phyloP scores from a whole-genome alignment of 2,329 filamentous ascomycete genomes.

The Neonectria faginata region DNA sequence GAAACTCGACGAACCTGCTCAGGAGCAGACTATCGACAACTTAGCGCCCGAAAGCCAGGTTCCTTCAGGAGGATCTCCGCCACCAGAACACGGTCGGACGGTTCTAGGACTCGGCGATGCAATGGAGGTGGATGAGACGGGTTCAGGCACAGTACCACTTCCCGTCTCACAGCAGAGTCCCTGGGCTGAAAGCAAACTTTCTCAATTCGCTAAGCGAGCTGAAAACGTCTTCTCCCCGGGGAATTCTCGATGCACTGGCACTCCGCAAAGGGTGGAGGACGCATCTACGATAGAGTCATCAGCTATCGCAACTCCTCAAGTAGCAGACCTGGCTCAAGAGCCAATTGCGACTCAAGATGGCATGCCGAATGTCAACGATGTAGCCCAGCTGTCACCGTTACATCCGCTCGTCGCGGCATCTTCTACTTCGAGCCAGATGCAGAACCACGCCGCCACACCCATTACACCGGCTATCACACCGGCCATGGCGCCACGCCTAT shows the following conservation, averaged over 20 bases:
- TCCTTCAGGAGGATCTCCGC: background rate
- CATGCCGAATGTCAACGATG: conserved; percentile 6
- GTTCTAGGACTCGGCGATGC: background rate
- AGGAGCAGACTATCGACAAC: background rate
- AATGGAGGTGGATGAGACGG: background rate
- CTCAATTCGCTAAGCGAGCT: conserved; percentile 34
- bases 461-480: conserved; percentile 14
- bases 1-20: background rate
- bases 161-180: conserved; percentile 44
- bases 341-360: background rate
- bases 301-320: conserved; percentile 41
- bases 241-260: background rate
- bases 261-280: conserved; percentile 12
- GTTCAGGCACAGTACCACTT: conserved; percentile 16
- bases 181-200: conserved; percentile 37
- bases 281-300: conserved; percentile 8
- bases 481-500: conserved; percentile 36
- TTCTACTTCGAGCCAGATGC: conserved; percentile 17
- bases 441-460: conserved; percentile 13
- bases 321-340: conserved; percentile 9
- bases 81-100: background rate
- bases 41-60: background rate
- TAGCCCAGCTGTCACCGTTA: conserved; percentile 2
- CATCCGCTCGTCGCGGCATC: conserved; percentile 8
- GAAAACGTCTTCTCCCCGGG: conserved; percentile 5